Conservation (phyloP, 1,139 yeast genomes). For the Lodderomyces elongisporus region DNA sequence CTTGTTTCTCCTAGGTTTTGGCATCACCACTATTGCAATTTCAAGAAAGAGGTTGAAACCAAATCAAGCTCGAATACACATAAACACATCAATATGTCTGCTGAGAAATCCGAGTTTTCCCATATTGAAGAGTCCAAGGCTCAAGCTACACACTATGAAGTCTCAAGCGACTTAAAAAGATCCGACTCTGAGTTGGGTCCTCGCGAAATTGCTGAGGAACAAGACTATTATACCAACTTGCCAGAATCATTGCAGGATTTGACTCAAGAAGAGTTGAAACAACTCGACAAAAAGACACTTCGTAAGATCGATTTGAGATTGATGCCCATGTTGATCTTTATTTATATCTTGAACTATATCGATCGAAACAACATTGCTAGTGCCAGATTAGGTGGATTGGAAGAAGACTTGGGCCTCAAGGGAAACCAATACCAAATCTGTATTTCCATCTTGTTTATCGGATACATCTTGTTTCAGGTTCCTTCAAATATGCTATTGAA, state of each 20-base stretch:
- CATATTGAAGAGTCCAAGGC: slow-evolving; percentile 8
- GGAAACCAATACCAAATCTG: slow-evolving; percentile 52
- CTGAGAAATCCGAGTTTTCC: slow-evolving; percentile 6
- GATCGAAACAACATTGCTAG: slow-evolving; percentile 61
- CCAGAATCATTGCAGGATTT: slow-evolving; percentile 33
- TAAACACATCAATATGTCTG: slow-evolving; percentile 5
- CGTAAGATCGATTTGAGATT: slow-evolving; percentile 50
- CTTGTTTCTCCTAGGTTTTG: too few relatives aligned
- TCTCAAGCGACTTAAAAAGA: slow-evolving; percentile 2
- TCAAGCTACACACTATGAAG: slow-evolving; percentile 8
- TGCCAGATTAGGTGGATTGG: slow-evolving; percentile 56
- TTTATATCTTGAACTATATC: slow-evolving; percentile 50
- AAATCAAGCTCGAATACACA: too few relatives aligned
- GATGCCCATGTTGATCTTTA: slow-evolving; percentile 50
- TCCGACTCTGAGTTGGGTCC: slow-evolving; percentile 7
- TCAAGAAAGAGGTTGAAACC: too few relatives aligned
- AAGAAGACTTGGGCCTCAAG: slow-evolving; percentile 42
- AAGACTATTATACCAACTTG: slow-evolving; percentile 12
- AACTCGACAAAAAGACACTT: slow-evolving; percentile 35
- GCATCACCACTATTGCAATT: too few relatives aligned
- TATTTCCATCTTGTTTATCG: slow-evolving; percentile 55
- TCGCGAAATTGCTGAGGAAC: slow-evolving; percentile 3
- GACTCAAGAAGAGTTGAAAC: slow-evolving; percentile 32
- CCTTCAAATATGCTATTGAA: slow-evolving; percentile 49
- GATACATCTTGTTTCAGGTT: slow-evolving; percentile 57